Evolutionary conservation across 345 rosid genomes (phyloP), one percentile per base, ranked within the genome.

Genomic region (Microthlaspi erraticum): DNA sequence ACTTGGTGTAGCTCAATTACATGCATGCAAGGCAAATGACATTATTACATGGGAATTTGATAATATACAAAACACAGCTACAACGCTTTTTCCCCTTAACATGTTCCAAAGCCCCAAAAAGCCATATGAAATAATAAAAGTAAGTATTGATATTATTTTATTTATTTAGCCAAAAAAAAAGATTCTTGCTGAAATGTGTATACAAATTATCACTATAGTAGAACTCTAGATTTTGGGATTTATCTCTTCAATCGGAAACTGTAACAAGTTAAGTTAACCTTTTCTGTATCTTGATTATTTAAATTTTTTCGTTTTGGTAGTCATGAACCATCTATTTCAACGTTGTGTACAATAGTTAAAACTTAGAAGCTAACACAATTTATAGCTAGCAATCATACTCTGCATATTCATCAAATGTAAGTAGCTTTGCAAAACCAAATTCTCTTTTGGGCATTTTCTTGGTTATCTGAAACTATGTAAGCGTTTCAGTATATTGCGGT

Each of bases 11-110:
- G 64, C 64, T 18, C 64, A 74, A 37, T 44, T 75, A 75, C 79
- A 76, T 70, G 79, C 0, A 76, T 70, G 79, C 0, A 64, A 56
- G 79, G 61, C 79, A 76, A 42, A 70, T 76, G 71, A 76, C 75
- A 63, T 49, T 29, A 44, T 34, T 46, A 45, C 70, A 64, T 76
- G 66, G 56, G 79, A 46, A 76, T 69, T 76, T 76, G 75, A 50
- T 69, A 33, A 49, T 60, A 53, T 43, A 8, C 59, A 51, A 51
- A 60, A 64, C 34, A 64, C 39, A 49, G 45, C 39, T 41, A 18
- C 43, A 48, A 53, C 17, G 61, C 18, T 68, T 54, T 55, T 66
- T 41, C 58, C 58, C 26, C 42, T 32, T 50, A 20, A 11, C 78
- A 74, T 42, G 33, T 33, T 42, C 42, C 57, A 60, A 60, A 50